Evolutionary conservation across 805 yeast species (phyloP), one percentile per base, ranked within the genome.

Genomic region (Ogataea glucozyma): DNA sequence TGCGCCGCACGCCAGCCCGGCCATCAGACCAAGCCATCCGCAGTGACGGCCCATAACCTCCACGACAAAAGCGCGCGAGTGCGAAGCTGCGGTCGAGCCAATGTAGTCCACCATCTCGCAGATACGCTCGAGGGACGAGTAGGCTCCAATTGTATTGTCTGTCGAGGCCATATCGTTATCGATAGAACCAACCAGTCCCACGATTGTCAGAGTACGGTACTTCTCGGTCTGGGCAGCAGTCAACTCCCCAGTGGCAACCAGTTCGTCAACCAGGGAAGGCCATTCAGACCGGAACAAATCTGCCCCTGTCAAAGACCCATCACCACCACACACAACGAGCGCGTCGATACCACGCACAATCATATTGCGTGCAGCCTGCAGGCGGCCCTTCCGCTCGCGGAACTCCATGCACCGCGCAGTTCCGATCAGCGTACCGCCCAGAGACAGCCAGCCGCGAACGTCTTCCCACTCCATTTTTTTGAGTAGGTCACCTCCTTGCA

Each of bases 1-100:
- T 3, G 99, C 98, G 57, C 93, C 86, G 21, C 97, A 88, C 32
- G 98, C 89, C 48, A 91, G 83, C 60, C 98, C 99, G 4, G 99
- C 95, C 93, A 89, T 90, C 54, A 93, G 72, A 2, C 95, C 98
- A 56, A 93, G 77, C 99, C 99, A 93, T 50, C 99, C 99, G 74
- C 99, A 93, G 66, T 93, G 97, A 62, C 99, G 81, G 49, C 99
- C 99, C 99, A 93, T 93, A 30, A 93, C 99, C 65, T 93, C 99
- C 46, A 93, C 86, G 32, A 93, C 97, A 64, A 93, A 93, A 6
- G 99, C 99, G 60, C 99, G 80, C 11, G 96, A 88, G 66, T 93
- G 99, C 2, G 98, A 91, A 53, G 86, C 80, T 13, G 99, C 99
- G 26, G 99, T 93, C 40, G 97, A 96, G 66, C 90, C 97, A 54